These are phyloP conservation scores for Kodamaea restingae DNA, from an alignment of 805 yeast species.

Conservation along the genomic window DNA sequence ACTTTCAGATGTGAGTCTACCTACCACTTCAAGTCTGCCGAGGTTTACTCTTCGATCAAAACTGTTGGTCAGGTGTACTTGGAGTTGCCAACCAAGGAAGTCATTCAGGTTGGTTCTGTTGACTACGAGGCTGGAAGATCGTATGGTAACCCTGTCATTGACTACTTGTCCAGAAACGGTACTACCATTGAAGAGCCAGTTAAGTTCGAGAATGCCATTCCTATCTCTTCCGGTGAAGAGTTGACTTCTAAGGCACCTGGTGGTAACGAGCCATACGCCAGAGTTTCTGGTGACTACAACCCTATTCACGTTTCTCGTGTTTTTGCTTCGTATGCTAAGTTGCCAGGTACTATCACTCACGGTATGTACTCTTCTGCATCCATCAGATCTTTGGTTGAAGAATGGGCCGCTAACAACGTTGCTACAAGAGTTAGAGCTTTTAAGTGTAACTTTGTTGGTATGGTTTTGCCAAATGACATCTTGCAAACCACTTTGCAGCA, in stretches of 20 bases:
- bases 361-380: slow-evolving; percentile 99
- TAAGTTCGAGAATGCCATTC: slow-evolving; percentile 83
- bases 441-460: slow-evolving; percentile 86
- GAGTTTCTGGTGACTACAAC: slow-evolving; percentile 96
- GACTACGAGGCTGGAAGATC: slow-evolving; percentile 88
- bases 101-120: slow-evolving; percentile 76
- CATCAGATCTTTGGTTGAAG: slow-evolving; percentile 91
- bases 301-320: slow-evolving; percentile 97
- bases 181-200: slow-evolving; percentile 91
- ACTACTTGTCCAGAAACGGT: slow-evolving; percentile 89
- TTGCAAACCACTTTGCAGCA: slow-evolving; percentile 87
- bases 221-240: slow-evolving; percentile 64
- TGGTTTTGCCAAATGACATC: slow-evolving; percentile 95
- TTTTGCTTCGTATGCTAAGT: slow-evolving; percentile 85
- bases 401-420: slow-evolving; percentile 97
- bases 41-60: slow-evolving; percentile 70
- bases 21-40: slow-evolving; percentile 72
- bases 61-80: slow-evolving; percentile 82
- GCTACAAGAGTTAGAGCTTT: slow-evolving; percentile 94
- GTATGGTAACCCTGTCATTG: slow-evolving; percentile 96
- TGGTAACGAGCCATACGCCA: slow-evolving; percentile 94
- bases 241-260: slow-evolving; percentile 81
- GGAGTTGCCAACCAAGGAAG: slow-evolving; percentile 90
- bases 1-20: slow-evolving; percentile 87
- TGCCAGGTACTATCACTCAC: slow-evolving; percentile 97